Conservation (phyloP, 495 filamentous ascomycete genomes). For the Penicillium paxilli region DNA sequence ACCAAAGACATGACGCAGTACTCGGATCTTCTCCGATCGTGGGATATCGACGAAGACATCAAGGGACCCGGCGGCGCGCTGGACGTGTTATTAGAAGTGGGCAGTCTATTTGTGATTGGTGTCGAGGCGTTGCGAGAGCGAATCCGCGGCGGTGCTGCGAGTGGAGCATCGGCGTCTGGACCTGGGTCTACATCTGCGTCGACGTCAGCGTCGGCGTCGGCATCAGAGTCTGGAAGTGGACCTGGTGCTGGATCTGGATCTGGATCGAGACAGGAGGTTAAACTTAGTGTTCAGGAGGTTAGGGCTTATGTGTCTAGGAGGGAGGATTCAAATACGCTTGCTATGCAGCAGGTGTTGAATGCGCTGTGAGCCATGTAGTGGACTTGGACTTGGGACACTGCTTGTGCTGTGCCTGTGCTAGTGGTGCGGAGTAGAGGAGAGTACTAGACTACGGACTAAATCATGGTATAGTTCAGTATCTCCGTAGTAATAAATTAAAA, state of each 20-base stretch:
- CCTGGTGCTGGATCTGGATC: too few species aligned
- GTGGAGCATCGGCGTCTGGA: not conserved
- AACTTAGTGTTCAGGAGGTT: constrained; percentile 68
- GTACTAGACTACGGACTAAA: too few species aligned
- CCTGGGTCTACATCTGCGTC: constrained; percentile 14
- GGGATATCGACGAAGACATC: constrained; percentile 67
- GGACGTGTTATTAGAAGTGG: constrained; percentile 88
- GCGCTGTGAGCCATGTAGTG: constrained; percentile 35
- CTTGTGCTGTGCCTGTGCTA: too few species aligned
- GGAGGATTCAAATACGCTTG: constrained; percentile 78
- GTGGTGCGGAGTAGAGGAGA: too few species aligned
- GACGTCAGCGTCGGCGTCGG: not conserved
- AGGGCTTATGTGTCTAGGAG: constrained; percentile 77
- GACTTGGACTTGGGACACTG: too few species aligned
- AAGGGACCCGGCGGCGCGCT: constrained; percentile 62
- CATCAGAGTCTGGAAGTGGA: constrained; percentile 3
- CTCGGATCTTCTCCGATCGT: constrained; percentile 74
- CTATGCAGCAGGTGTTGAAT: constrained; percentile 77
- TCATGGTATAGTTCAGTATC: too few species aligned
- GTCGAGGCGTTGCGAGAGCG: constrained; percentile 84
- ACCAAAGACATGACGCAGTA: constrained; percentile 95
- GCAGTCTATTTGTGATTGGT: constrained; percentile 94
- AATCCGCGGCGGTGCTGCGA: constrained; percentile 55
- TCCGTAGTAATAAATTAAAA: too few species aligned
- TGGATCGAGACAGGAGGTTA: constrained; percentile 44